Evolutionary conservation across 1,139 yeast genomes (phyloP).

Genomic region (Geotrichum histeridarum): DNA sequence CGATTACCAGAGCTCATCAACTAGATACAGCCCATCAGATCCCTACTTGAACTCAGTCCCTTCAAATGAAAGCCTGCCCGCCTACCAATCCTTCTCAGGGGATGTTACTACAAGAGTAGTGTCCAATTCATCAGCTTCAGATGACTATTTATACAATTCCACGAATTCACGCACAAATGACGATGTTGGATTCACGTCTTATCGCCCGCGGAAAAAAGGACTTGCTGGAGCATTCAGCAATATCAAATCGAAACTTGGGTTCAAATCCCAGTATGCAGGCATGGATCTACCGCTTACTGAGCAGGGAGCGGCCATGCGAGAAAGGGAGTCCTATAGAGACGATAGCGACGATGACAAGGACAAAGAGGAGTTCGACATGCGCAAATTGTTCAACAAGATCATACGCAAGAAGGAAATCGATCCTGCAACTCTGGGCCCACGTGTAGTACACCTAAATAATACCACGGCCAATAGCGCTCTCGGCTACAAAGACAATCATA

Average conservation of each 20-base stretch:
- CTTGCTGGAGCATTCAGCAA: slow-evolving; percentile 30
- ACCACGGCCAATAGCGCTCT: slow-evolving; percentile 47
- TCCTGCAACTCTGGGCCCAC: slow-evolving; percentile 48
- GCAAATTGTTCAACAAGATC: slow-evolving; percentile 48
- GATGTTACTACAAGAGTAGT: too few relatives aligned
- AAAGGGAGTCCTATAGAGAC: slow-evolving; percentile 15
- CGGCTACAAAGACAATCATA: slow-evolving; percentile 73
- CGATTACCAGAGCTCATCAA: too few relatives aligned
- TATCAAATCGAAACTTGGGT: slow-evolving; percentile 31
- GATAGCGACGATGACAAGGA: slow-evolving; percentile 22
- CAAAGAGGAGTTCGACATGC: slow-evolving; percentile 47
- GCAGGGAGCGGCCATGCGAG: slow-evolving; percentile 15
- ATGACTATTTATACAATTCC: slow-evolving; percentile 13
- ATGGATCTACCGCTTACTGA: slow-evolving; percentile 37
- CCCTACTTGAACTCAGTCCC: too few relatives aligned
- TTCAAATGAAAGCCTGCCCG: too few relatives aligned
- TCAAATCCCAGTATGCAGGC: slow-evolving; percentile 31
- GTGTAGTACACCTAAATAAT: slow-evolving; percentile 67
- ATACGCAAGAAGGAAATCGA: slow-evolving; percentile 39
- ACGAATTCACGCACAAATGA: slow-evolving; percentile 10
- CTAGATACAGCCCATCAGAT: too few relatives aligned
- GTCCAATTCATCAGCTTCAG: slow-evolving; percentile 8
- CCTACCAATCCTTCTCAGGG: too few relatives aligned
- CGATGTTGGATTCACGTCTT: not conserved
- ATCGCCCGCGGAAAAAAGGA: slow-evolving; percentile 19